phyloP scores from a whole-genome alignment of 208 protist species.

The Crithidia sp. region DNA sequence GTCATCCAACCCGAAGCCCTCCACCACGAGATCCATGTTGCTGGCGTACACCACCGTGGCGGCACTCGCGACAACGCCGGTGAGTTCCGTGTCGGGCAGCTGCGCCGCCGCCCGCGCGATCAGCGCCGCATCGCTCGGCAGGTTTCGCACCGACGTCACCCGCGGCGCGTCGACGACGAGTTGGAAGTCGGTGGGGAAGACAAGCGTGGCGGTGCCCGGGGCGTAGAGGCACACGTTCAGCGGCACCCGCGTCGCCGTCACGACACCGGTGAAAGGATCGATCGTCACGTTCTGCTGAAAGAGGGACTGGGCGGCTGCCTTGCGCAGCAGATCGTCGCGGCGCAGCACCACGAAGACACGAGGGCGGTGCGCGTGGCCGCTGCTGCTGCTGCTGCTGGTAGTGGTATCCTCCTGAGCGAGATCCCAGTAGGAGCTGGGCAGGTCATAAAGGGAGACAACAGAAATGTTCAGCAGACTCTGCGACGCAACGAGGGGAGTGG shows the following conservation, averaged over 20 bases:
- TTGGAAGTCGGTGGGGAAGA: conserved; percentile 57
- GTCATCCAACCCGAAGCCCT: conserved; percentile 67
- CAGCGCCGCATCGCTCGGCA: conserved; percentile 28
- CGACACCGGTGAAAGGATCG: conserved; percentile 12
- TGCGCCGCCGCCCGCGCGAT: conserved; percentile 23
- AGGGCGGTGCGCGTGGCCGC: conserved; percentile 14
- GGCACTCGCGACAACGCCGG: conserved; percentile 1
- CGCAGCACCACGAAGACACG: conserved; percentile 50
- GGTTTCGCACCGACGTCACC: conserved; percentile 50
- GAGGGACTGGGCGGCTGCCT: conserved; percentile 37
- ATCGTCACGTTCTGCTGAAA: conserved; percentile 32
- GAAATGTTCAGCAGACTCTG: conserved; percentile 67
- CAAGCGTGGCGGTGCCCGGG: conserved; percentile 48
- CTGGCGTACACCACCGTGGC: conserved; percentile 60
- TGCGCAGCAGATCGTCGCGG: conserved; percentile 34
- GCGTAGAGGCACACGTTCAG: conserved; percentile 71
- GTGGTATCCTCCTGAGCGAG: background rate
- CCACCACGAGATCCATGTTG: conserved; percentile 69
- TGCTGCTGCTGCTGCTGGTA: background rate
- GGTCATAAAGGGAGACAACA: conserved; percentile 59
- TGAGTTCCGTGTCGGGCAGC: background rate
- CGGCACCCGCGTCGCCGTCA: conserved; percentile 38
- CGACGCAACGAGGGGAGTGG: conserved; percentile 25
- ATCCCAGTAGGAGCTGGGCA: conserved; percentile 55
- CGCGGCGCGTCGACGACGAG: conserved; percentile 58